Evolutionary conservation across 345 rosid species (phyloP), one percentile per base, ranked within the genome.

Genomic region (Boechera stricta): DNA sequence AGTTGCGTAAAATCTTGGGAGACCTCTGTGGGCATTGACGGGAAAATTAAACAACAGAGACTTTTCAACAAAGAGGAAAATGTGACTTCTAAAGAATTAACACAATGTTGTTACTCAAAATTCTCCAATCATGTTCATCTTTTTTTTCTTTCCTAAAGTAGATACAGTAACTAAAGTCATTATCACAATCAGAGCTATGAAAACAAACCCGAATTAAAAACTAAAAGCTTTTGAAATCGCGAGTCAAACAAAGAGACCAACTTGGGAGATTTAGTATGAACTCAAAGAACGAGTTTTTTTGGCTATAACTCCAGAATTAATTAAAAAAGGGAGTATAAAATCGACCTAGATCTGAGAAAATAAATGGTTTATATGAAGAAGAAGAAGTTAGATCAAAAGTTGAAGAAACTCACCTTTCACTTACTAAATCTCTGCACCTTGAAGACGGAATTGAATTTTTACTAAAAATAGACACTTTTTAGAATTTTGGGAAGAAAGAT

Each of bases 401-500:
- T 8, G 64, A 53, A 70, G 58, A 70, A 45, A 67, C 75, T 73
- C 71, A 73, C 78, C 78, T 62, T 73, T 47, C 61, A 68, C 78
- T 45, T 55, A 16, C 78, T 67, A 36, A 73, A 62, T 62, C 82
- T 59, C 79, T 61, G 78, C 69, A 73, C 61, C 78, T 68, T 18
- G 59, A 62, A 67, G 65, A 79, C 38, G 74, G 45, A 54, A 44
- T 33, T 66, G 24, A 16, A 3, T 44, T 67, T 73, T 79, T 79
- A 79, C 79, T 74, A 79, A 73, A 79, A 79, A 61, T 62, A 55
- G 75, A 67, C 11, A 59, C 28, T 60, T 72, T 44, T 44, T 67
- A 71, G 71, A 61, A 47, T 48, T 68, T 61, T 5, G 53, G 35
- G 78, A 61, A 16, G 70, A 67, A 67, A 79, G 73, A 31, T 79